A percentile compares a stretch with the other conserved stretches of the same genome.
phyloP scores from a whole-genome alignment of 306 rosid genomes.

The Clitoria ternatea region DNA sequence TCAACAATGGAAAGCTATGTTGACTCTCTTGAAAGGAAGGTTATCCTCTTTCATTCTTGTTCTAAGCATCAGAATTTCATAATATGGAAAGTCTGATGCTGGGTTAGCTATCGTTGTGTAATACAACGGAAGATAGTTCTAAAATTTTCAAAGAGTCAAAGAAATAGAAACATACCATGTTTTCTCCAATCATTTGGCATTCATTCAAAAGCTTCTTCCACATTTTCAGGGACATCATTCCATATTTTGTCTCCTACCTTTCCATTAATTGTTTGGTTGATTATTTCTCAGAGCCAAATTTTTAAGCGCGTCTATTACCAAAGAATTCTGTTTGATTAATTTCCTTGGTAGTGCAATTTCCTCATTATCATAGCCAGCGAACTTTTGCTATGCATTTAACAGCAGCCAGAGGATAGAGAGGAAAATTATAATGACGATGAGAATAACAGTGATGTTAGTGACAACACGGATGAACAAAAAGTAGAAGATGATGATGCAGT shows the following conservation, averaged over 20 bases:
- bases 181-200: background rate
- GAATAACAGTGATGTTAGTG: background rate
- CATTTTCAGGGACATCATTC: background rate
- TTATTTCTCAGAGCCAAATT: background rate
- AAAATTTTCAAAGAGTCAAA: background rate
- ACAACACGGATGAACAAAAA: background rate
- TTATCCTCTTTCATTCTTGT: slow-evolving; percentile 4
- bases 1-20: slow-evolving; percentile 20
- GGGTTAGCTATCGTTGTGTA: background rate
- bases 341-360: background rate
- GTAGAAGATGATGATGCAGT: background rate
- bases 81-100: background rate
- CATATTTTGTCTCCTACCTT: background rate
- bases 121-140: background rate
- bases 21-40: slow-evolving; percentile 30
- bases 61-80: background rate
- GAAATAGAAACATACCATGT: background rate
- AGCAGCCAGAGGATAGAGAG: slow-evolving; percentile 16
- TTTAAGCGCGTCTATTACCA: background rate
- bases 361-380: background rate
- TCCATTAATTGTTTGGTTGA: background rate
- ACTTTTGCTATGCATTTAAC: slow-evolving; percentile 10
- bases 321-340: background rate
- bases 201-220: background rate
- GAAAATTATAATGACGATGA: slow-evolving; percentile 13